Evolutionary conservation across 208 protist species (phyloP), one percentile per base, ranked within the genome.

Genomic region (Vickermania ingenoplastis): DNA sequence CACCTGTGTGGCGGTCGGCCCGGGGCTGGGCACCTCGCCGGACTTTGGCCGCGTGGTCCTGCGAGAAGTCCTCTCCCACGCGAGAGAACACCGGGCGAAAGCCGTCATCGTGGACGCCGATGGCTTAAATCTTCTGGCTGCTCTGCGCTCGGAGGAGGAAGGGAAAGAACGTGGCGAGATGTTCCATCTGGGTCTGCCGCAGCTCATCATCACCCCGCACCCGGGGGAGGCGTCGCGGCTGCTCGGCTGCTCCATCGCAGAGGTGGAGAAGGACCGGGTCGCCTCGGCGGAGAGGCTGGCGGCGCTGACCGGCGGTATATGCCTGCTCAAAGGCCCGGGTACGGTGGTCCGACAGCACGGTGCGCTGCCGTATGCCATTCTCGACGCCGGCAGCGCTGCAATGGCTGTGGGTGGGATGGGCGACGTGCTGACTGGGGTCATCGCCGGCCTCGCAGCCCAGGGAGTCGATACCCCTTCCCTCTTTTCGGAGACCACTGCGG

Each of bases 401-500:
- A 94, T 94, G 87, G 83, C 77, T 13, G 79, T 69, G 14, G 87
- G 87, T 31, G 87, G 87, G 30, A 86, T 88, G 77, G 87, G 87
- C 0, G 87, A 94, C 67, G 79, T 89, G 4, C 72, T 94, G 13
- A 91, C 81, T 0, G 87, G 87, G 0, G 53, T 86, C 3, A 57
- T 89, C 29, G 77, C 74, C 0, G 76, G 71, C 0, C 59, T 91
- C 4, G 71, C 77, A 0, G 87, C 61, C 3, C 86, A 92, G 65
- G 3, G 52, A 2, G 7, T 45, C 30, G 0, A 13, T n/a, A 54
- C 50, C 23, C 50, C 5, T 69, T 17, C 36, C 11, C 36, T 45
- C 11, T 7, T n/a, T 7, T 45, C 36, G 36, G 11, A 7, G 17
- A 53, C 53, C 36, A 45, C 29, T 2, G 21, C 23, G 3, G 2